Percentiles rank a stretch among this genome's conserved stretches.
Conservation (phyloP, 2,329 filamentous ascomycete species). For the Alternaria conjuncta region DNA sequence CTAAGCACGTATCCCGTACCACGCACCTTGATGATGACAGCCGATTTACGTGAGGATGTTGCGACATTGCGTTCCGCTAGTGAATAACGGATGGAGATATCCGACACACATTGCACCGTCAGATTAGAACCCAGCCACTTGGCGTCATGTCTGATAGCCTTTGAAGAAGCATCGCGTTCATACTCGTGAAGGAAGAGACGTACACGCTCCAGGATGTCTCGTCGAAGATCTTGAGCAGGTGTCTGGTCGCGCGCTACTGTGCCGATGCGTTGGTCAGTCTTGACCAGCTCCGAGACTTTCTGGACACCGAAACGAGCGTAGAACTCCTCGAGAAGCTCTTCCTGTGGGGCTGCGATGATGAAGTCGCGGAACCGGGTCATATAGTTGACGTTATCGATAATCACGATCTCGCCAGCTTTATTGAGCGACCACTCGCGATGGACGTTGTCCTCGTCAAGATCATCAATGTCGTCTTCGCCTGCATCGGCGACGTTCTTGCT, state of each 20-base stretch:
- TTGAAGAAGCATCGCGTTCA: slow-evolving; percentile 63
- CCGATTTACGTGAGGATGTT: slow-evolving; percentile 57
- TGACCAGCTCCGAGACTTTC: slow-evolving; percentile 76
- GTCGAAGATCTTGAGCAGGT: slow-evolving; percentile 72
- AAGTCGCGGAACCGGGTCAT: slow-evolving; percentile 87
- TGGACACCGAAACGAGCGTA: slow-evolving; percentile 82
- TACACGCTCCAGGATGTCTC: slow-evolving; percentile 83
- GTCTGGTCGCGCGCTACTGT: slow-evolving; percentile 69
- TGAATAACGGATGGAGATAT: slow-evolving; percentile 78
- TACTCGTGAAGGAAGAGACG: slow-evolving; percentile 91
- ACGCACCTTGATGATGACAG: slow-evolving; percentile 79
- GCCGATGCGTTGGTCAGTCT: slow-evolving; percentile 78
- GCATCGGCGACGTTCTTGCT: slow-evolving; percentile 50
- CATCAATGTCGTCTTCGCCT: slow-evolving; percentile 52
- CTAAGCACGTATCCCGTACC: slow-evolving; percentile 71
- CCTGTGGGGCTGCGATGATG: slow-evolving; percentile 86
- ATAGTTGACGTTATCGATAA: slow-evolving; percentile 53
- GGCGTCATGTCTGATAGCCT: slow-evolving; percentile 79
- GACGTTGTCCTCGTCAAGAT: slow-evolving; percentile 53
- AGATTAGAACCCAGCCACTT: slow-evolving; percentile 92
- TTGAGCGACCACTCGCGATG: slow-evolving; percentile 79
- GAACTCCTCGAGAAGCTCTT: slow-evolving; percentile 83
- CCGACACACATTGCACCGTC: slow-evolving; percentile 76
- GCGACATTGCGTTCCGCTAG: slow-evolving; percentile 71
- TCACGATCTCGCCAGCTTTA: slow-evolving; percentile 78